Conservation (phyloP, 768 basidiomycete species). For the Podaxis sp. region DNA sequence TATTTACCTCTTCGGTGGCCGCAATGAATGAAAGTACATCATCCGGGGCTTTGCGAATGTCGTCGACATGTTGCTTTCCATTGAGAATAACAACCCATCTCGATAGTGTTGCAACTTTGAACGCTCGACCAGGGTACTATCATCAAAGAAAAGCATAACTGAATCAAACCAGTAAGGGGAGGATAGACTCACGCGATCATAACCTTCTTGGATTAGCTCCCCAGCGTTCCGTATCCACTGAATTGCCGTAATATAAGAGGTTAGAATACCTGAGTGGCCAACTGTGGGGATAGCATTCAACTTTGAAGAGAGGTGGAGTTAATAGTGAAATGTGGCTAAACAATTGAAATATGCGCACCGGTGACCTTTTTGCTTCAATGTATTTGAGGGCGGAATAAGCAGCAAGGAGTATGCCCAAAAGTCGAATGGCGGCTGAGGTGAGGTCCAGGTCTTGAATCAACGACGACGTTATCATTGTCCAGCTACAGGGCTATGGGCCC, state of each 20-base stretch:
- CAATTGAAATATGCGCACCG: neutral
- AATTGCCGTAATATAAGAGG: neutral
- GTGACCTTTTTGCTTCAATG: neutral
- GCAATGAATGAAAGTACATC: constrained; percentile 26
- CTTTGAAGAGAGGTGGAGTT: neutral
- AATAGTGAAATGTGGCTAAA: neutral
- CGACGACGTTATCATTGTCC: neutral
- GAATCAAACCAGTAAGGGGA: neutral
- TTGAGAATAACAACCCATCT: constrained; percentile 33
- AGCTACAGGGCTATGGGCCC: neutral
- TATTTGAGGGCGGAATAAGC: neutral
- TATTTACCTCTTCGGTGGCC: constrained; percentile 10
- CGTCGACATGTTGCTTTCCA: constrained; percentile 30
- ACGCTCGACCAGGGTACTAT: constrained; percentile 14
- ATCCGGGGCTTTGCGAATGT: constrained; percentile 32
- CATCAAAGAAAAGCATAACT: neutral
- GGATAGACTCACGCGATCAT: constrained; percentile 8
- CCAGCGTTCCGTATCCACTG: constrained; percentile 1
- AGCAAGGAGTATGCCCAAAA: neutral
- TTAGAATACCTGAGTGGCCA: neutral
- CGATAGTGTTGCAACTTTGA: constrained; percentile 21
- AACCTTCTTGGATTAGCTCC: constrained; percentile 14
- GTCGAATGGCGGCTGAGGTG: neutral
- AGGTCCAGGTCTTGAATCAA: neutral
- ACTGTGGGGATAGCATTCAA: neutral